Percentiles rank a stretch among this genome's conserved stretches.
Conservation (phyloP, 2,329 filamentous ascomycete genomes). For the Fusarium nodosum region DNA sequence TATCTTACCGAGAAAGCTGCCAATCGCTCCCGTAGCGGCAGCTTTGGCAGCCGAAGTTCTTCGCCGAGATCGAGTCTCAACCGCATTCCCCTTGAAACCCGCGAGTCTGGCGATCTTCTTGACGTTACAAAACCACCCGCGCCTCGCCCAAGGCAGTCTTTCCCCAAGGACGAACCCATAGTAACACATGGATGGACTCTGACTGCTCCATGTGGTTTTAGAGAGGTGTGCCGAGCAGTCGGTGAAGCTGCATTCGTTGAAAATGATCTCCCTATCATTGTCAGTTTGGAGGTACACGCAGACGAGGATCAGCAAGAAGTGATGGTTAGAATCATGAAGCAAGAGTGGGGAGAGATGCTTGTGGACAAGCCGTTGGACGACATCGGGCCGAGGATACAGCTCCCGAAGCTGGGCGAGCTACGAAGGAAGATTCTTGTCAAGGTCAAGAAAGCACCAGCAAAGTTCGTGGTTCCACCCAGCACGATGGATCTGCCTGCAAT, state of each 20-base stretch:
- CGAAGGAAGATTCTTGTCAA: slow-evolving; percentile 86
- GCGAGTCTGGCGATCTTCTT: slow-evolving; percentile 54
- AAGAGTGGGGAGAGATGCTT: slow-evolving; percentile 84
- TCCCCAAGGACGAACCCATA: slow-evolving; percentile 74
- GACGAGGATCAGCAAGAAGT: slow-evolving; percentile 84
- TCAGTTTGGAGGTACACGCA: slow-evolving; percentile 93
- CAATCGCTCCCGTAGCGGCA: slow-evolving; percentile 58
- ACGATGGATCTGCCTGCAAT: slow-evolving; percentile 53
- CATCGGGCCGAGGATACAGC: slow-evolving; percentile 65
- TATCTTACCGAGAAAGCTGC: slow-evolving; percentile 52
- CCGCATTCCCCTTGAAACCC: slow-evolving; percentile 47
- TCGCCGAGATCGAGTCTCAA: slow-evolving; percentile 52
- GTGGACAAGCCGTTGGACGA: slow-evolving; percentile 70
- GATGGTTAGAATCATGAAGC: slow-evolving; percentile 94
- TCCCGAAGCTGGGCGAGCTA: slow-evolving; percentile 80
- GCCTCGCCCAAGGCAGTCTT: slow-evolving; percentile 43
- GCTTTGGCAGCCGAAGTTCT: slow-evolving; percentile 54
- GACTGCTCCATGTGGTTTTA: slow-evolving; percentile 87
- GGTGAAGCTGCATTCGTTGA: slow-evolving; percentile 81
- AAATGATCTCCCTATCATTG: slow-evolving; percentile 85
- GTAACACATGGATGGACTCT: slow-evolving; percentile 88
- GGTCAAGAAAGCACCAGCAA: slow-evolving; percentile 72
- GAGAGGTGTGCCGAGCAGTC: slow-evolving; percentile 86
- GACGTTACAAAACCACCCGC: slow-evolving; percentile 50
- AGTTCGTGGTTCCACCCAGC: slow-evolving; percentile 51